phyloP scores from a whole-genome alignment of 257 asterid genomes.

The Nicotiana tomentosiformis region DNA sequence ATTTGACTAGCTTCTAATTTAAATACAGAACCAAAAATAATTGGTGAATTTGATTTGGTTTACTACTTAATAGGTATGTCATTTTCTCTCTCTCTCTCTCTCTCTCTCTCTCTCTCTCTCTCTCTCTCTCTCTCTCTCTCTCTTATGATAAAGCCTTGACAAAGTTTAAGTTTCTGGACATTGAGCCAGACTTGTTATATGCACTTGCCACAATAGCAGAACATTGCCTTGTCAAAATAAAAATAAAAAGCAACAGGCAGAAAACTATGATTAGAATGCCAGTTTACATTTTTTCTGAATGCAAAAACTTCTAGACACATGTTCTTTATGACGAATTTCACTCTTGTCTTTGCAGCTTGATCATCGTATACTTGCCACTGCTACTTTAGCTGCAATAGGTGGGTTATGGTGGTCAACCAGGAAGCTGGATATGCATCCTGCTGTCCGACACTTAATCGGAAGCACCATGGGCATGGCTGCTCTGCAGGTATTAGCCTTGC shows the following conservation, averaged over 20 bases:
- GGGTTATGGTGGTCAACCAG: slow-evolving; percentile 73
- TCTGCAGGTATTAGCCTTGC: slow-evolving; percentile 57
- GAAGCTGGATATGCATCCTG: slow-evolving; percentile 81
- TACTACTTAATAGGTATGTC: too few species aligned
- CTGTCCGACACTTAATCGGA: slow-evolving; percentile 54
- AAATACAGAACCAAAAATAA: too few species aligned
- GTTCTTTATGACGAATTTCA: background rate
- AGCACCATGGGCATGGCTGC: slow-evolving; percentile 85
- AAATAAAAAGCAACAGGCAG: background rate
- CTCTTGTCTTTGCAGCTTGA: slow-evolving; percentile 46
- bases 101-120: background rate
- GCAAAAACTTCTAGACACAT: background rate
- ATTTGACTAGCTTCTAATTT: background rate
- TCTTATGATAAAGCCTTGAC: background rate
- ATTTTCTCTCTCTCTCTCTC: too few species aligned
- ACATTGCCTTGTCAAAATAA: too few species aligned
- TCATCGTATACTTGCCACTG: slow-evolving; percentile 91
- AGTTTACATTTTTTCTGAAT: background rate
- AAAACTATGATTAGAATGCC: background rate
- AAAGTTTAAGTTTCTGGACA: background rate
- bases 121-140: background rate
- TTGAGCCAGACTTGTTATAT: background rate
- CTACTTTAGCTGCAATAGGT: slow-evolving; percentile 62
- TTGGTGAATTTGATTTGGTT: too few species aligned
- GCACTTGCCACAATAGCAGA: too few species aligned